These are phyloP conservation scores for Thamnidium elegans DNA, from an alignment of 192 early-diverging fungal species.

Conservation along the genomic window DNA sequence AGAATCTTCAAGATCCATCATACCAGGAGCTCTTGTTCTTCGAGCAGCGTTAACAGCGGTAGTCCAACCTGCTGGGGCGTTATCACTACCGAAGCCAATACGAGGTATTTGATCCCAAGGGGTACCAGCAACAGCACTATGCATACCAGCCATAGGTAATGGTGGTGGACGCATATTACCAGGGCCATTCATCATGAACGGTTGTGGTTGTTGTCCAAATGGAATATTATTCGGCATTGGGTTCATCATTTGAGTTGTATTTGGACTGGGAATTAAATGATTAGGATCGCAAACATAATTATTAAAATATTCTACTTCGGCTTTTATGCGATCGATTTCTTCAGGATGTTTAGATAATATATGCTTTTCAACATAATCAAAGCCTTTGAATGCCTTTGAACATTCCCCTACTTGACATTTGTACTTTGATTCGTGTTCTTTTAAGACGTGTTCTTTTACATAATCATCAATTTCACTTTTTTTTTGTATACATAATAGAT, in stretches of 20 bases:
- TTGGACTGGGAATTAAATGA: constrained; percentile 53
- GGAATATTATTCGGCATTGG: constrained; percentile 1
- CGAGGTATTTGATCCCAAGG: constrained; percentile 57
- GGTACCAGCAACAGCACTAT: constrained; percentile 43
- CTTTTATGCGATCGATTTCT: constrained; percentile 55
- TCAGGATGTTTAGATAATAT: constrained; percentile 86
- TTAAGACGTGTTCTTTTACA: constrained; percentile 49
- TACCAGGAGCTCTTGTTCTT: background rate
- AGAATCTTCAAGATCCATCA: constrained; percentile 26
- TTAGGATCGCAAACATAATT: constrained; percentile 86
- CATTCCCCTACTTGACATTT: constrained; percentile 77
- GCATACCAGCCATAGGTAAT: constrained; percentile 9
- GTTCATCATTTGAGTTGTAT: background rate
- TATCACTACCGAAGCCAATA: constrained; percentile 50
- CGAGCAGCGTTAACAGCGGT: background rate
- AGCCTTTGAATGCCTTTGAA: constrained; percentile 91
- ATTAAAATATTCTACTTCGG: constrained; percentile 80
- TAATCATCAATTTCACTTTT: constrained; percentile 50
- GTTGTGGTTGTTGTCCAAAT: background rate
- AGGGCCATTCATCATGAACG: constrained; percentile 25
- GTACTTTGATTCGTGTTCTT: constrained; percentile 81
- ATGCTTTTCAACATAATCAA: constrained; percentile 93
- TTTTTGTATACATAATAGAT: background rate
- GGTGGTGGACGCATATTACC: constrained; percentile 28
- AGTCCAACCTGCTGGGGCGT: background rate